Percentiles rank a stretch among this genome's conserved stretches.
Conservation (phyloP, 495 filamentous ascomycete species). For the Xylaria sp. region DNA sequence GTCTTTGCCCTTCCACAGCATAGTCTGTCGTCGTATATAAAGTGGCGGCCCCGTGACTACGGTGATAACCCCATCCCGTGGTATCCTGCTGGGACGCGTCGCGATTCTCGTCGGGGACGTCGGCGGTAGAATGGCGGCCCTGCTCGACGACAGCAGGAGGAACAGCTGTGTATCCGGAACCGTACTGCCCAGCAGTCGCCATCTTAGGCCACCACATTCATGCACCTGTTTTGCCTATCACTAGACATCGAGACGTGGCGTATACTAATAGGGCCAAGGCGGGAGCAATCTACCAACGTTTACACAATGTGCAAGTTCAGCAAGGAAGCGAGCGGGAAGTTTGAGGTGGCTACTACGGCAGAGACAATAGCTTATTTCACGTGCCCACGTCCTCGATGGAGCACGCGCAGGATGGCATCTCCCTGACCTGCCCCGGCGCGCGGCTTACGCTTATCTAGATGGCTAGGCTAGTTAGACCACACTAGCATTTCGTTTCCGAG, state of each 20-base stretch:
- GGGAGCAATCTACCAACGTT: not conserved
- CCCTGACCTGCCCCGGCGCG: constrained; percentile 14
- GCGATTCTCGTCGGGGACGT: constrained; percentile 16
- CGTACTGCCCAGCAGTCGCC: constrained; percentile 27
- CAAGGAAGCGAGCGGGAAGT: constrained; percentile 8
- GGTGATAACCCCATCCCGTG: constrained; percentile 8
- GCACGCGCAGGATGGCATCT: constrained; percentile 19
- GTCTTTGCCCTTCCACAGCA: constrained; percentile 6
- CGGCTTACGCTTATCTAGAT: constrained; percentile 19
- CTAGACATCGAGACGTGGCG: constrained; percentile 18
- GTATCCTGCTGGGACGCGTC: constrained; percentile 11
- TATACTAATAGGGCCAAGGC: not conserved
- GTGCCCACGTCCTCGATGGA: not conserved
- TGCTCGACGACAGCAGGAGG: constrained; percentile 10
- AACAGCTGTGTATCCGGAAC: constrained; percentile 21
- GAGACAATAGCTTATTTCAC: constrained; percentile 23
- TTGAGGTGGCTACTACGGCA: constrained; percentile 17
- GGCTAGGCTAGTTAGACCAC: too few relatives aligned
- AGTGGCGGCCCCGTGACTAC: not conserved
- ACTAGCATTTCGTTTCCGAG: constrained; percentile 9
- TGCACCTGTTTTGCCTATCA: constrained; percentile 6
- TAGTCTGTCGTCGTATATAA: constrained; percentile 4
- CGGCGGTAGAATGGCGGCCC: not conserved
- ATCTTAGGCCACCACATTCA: constrained; percentile 28
- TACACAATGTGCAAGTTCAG: not conserved